Conservation (phyloP, 2,329 filamentous ascomycete species). For the Aspergillus viridinutans region DNA sequence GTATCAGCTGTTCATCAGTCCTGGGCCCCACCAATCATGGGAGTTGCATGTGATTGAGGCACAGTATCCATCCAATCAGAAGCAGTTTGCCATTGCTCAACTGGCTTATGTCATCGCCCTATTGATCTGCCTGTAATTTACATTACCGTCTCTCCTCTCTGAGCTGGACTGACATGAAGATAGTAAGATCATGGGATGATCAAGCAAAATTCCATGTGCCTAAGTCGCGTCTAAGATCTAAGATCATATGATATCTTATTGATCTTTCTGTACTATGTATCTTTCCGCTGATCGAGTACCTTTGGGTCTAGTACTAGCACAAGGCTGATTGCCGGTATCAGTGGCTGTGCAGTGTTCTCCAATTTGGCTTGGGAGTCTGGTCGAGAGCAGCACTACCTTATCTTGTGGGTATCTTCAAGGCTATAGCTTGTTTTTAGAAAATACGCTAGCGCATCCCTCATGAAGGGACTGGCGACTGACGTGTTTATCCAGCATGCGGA, state of each 20-base stretch:
- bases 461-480: no score
- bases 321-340: background rate
- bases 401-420: background rate
- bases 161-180: background rate
- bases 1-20: conserved; percentile 19
- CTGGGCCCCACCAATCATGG: conserved; percentile 14
- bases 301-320: background rate
- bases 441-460: no score
- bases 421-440: no score
- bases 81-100: background rate
- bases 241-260: background rate
- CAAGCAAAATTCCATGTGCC: background rate
- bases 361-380: no score
- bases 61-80: conserved; percentile 5
- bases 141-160: background rate
- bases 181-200: background rate
- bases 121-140: background rate
- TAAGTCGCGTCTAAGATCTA: background rate
- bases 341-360: no score
- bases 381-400: background rate
- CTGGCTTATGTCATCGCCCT: conserved; percentile 12
- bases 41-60: conserved; percentile 14
- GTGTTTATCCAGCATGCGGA: no score
- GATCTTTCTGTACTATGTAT: background rate
- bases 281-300: background rate